These are phyloP conservation scores for Xylariaceae sp. DNA, from an alignment of 2,329 filamentous ascomycete species.

Conservation along the genomic window DNA sequence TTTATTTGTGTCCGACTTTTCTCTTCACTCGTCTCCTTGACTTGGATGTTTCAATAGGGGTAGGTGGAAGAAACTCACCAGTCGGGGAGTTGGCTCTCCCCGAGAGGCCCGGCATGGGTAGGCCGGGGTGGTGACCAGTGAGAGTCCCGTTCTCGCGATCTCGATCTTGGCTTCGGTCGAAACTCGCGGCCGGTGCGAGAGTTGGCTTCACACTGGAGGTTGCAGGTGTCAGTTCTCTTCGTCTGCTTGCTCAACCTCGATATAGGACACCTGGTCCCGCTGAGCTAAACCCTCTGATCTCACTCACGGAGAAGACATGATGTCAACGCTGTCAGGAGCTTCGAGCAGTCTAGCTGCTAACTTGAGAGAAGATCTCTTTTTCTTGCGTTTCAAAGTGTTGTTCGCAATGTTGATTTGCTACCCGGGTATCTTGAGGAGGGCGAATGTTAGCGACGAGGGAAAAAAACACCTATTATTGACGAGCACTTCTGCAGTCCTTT, in stretches of 20 bases:
- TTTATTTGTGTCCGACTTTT: slow-evolving; percentile 4
- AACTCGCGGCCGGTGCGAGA: slow-evolving; percentile 15
- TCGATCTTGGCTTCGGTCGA: slow-evolving; percentile 11
- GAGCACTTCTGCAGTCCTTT: no score
- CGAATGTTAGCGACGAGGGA: no score
- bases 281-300: no score
- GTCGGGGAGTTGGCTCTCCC: slow-evolving; percentile 27
- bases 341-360: slow-evolving; percentile 8
- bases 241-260: no score
- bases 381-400: slow-evolving; percentile 21
- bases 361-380: slow-evolving; percentile 23
- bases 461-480: no score
- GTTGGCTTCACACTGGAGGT: slow-evolving; percentile 22
- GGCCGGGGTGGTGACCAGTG: slow-evolving; percentile 14
- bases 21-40: no score
- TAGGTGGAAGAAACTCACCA: no score
- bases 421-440: no score
- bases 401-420: no score
- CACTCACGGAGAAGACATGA: slow-evolving; percentile 29
- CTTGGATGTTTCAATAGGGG: no score
- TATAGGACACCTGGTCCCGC: no score
- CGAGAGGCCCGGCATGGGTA: slow-evolving; percentile 29
- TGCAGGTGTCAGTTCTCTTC: slow-evolving; percentile 5
- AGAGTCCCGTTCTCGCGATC: slow-evolving; percentile 6
- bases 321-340: slow-evolving; percentile 2